Base-by-base conservation (phyloP, 176 grass and related monocot species). In the Eremochloa ophiuroides region DNA sequence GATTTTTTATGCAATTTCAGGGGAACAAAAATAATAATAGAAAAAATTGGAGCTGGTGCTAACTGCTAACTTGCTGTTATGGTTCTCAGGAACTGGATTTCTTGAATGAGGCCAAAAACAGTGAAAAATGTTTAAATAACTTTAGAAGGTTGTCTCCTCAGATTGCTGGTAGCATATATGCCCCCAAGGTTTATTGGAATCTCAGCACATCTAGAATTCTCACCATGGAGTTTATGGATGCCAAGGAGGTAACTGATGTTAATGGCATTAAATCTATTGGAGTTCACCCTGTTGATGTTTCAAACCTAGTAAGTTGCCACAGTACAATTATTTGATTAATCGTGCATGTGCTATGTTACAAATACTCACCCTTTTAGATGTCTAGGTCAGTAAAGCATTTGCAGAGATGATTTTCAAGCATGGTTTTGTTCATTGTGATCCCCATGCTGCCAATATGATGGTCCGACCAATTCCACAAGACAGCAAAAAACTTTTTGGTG, bases 361-460 rank as follows among this genome's bases (percentile, higher is more conserved):
- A 38, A 53, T 74, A 74, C 47, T 78, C 39, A 77, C 69, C 37
- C 53, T 84, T 26, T 77, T 43, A 86, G 81, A 64, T 69, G 25
- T 88, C 60, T 73, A 94, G 92, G 88, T 98, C 38, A 94, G 82
- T 63, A 87, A 85, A 74, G 86, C 88, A 76, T 98, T 98, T 93
- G 84, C 95, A 42, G 92, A 98, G 84, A 98, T 98, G 95, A 98
- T 86, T 77, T 98, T 93, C 84, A 98, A 98, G 90, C 95, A 98
- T 87, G 95, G 95, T 70, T 98, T 98, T 75, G 92, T 98, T 86
- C 95, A 98, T 74, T 98, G 95, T 78, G 95, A 98, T 75, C 95
- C 95, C 12, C 95, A 98, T 89, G 90, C 95, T 84, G 95, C 95
- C 72, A 98, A 98, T 82, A 93, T 98, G 95, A 98, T 98, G 95